Conservation (phyloP, 768 basidiomycete genomes). For the Naganishia friedmannii region DNA sequence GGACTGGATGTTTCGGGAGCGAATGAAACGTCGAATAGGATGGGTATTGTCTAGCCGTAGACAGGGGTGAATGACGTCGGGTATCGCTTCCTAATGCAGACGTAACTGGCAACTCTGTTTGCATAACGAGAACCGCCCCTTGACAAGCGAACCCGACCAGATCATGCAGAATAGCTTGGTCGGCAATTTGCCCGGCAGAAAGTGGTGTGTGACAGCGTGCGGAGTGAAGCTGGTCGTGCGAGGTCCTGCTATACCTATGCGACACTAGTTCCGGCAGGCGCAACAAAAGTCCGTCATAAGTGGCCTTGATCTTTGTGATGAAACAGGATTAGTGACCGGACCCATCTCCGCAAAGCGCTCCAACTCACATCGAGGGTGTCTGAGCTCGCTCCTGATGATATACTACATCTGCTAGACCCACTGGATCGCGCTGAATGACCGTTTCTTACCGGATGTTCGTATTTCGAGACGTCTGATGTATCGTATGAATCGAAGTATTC, state of each 20-base stretch:
- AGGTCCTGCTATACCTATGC: background rate
- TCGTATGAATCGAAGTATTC: background rate
- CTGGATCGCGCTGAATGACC: background rate
- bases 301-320: background rate
- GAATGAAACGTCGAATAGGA: background rate
- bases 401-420: background rate
- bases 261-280: background rate
- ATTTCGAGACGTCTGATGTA: background rate
- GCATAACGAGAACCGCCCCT: background rate
- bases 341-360: background rate
- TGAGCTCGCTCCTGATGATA: background rate
- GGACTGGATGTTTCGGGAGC: background rate
- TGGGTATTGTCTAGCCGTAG: background rate
- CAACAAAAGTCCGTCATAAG: background rate
- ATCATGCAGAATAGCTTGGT: background rate
- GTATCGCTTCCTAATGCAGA: background rate
- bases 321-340: background rate
- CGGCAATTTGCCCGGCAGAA: background rate
- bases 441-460: background rate
- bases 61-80: background rate
- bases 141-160: background rate
- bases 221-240: background rate
- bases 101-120: background rate
- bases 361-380: slow-evolving; percentile 4
- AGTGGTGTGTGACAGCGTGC: background rate